Conservation (phyloP, 176 grass and related monocot species). For the Saccharum officinarum region DNA sequence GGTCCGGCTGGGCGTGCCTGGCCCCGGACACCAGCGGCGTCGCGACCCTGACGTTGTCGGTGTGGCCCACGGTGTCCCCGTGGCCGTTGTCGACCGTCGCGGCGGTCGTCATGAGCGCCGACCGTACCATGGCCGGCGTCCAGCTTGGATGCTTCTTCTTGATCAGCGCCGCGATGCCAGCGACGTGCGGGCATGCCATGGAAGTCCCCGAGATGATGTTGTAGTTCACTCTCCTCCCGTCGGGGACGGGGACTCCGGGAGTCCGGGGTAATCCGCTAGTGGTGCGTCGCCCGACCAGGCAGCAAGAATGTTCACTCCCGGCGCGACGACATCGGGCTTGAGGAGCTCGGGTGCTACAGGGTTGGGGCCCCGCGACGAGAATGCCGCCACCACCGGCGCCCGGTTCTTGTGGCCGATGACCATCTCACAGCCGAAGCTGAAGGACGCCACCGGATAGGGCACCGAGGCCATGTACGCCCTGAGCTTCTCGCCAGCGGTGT, state of each 20-base stretch:
- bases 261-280: neutral
- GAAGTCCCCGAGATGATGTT: slow-evolving; percentile 63
- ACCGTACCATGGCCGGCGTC: slow-evolving; percentile 50
- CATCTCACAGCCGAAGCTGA: neutral
- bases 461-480: neutral
- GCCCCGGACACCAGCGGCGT: slow-evolving; percentile 19
- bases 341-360: neutral
- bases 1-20: neutral
- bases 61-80: neutral
- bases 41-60: neutral
- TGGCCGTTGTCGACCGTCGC: slow-evolving; percentile 34
- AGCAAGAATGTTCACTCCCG: neutral
- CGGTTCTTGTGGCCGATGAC: neutral
- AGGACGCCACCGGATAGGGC: neutral
- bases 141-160: slow-evolving; percentile 12
- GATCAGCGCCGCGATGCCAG: slow-evolving; percentile 50
- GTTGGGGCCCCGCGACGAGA: slow-evolving; percentile 1
- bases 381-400: neutral
- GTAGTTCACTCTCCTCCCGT: slow-evolving; percentile 36
- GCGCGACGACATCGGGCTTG: slow-evolving; percentile 13
- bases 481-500: neutral
- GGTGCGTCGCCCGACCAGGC: slow-evolving; percentile 4
- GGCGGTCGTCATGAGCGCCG: slow-evolving; percentile 59
- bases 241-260: neutral
- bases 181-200: slow-evolving; percentile 64